Base-by-base conservation (phyloP, 176 grass and related monocot species). In the Aegilops umbellulata region DNA sequence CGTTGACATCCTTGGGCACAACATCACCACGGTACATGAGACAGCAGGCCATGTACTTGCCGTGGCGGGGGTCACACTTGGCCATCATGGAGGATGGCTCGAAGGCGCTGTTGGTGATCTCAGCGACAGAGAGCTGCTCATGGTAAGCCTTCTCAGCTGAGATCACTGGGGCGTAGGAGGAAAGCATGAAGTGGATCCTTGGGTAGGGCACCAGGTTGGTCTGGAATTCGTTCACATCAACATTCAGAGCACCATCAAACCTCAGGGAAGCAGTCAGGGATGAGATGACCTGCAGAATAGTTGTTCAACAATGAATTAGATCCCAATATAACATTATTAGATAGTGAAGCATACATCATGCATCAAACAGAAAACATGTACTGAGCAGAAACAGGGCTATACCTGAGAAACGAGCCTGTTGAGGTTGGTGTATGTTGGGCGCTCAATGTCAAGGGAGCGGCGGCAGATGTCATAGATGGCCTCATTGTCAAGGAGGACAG, bases 11-110 rank as follows among this genome's bases (percentile, higher is more conserved):
- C 89, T 90, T 90, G 60, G 89, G 89, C 2, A 90, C 89, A 0
- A 90, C 89, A 1, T 90, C 89, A 14, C 89, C 89, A 38, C 89
- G 89, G 85, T 90, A 90, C 89, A 90, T 90, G 27, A 90, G 89
- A 35, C 89, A 90, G 89, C 89, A 90, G 11, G 89, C 89, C 89
- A 90, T 90, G 85, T 90, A 90, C 76, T 90, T 90, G 85, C 89
- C 89, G 1, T 90, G 89, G 85, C 89, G 89, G 0, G 89, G 89
- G 60, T 90, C 89, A 0, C 89, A 90, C 85, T 90, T 90, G 46
- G 89, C 89, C 89, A 90, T 90, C 89, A 90, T 90, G 17, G 89
- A 90, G 10, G 89, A 90, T 0, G 89, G 89, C 80, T 90, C 89
- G 0, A 90, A 90, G 16, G 89, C 89, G 0, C 89, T 90, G 76